Evolutionary conservation across 192 early-diverging fungal genomes (phyloP), one percentile per base, ranked within the genome.

Genomic region (Coemansia sp.): DNA sequence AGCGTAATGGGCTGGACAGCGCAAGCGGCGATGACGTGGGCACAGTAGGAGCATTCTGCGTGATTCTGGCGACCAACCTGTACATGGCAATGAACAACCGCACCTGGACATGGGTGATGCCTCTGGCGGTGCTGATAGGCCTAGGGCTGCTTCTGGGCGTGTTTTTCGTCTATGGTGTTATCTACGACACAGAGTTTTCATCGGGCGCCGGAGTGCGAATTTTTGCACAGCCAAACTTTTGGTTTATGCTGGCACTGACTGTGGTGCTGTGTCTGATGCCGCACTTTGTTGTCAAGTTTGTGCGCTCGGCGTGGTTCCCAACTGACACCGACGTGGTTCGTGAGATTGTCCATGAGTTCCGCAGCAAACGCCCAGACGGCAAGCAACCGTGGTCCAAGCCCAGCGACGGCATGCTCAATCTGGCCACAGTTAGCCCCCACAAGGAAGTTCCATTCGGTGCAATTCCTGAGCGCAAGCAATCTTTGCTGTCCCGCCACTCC

Each of bases 311-410:
- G 31, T 83, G 88, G 61, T 73, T 74, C 30, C 94, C 94, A 1
- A 89, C 80, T 39, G 91, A 96, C 68, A 84, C 85, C 6, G 87
- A 93, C 23, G 83, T 96, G 36, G 82, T 96, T 45, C 91, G 90
- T 41, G 94, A 94, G 77, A 80, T 86, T 54, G 76, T 85, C 18
- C 65, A 75, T 31, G 53, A 47, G 2, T 77, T 77, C 67, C 67
- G 67, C 55, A 33, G 43, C 43, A 10, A 3, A 10, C n/a, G 43
- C 20, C 18, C 16, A 16, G 5, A 39, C 26, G 33, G 43, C 23
- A 6, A 14, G 44, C 55, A 57, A 21, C 21, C 31, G 18, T 47
- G 44, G 44, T 12, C 46, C 21, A 36, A 58, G 21, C 47, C 46
- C 14, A 38, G 46, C 46, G 15, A 48, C 15, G 57, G 57, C 36